Evolutionary conservation across 116 monocot genomes (phyloP).

Genomic region (Trichopus zeylanicus): DNA sequence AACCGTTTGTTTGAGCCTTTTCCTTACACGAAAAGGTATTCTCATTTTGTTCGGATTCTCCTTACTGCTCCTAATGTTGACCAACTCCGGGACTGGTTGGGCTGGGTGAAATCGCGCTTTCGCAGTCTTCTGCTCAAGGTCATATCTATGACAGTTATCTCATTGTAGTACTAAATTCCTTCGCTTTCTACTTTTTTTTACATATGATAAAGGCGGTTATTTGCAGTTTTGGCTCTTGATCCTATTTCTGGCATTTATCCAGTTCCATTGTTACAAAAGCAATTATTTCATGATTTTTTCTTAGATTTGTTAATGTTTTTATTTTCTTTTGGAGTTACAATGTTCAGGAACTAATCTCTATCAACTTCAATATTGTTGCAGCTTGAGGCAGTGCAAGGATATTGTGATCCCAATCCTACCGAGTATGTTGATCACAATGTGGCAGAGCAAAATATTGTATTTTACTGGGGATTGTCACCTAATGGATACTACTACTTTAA

Average conservation of each 20-base stretch:
- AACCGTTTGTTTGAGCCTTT: slow-evolving; percentile 31
- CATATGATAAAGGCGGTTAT: no score
- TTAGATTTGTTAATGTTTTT: not conserved
- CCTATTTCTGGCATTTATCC: no score
- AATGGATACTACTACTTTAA: slow-evolving; percentile 1
- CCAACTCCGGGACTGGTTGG: slow-evolving; percentile 42
- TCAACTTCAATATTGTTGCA: slow-evolving; percentile 11
- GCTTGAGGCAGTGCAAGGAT: slow-evolving; percentile 33
- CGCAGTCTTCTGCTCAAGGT: slow-evolving; percentile 39
- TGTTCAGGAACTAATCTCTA: not conserved
- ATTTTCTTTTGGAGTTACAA: not conserved
- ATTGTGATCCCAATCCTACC: slow-evolving; percentile 52
- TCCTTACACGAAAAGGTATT: slow-evolving; percentile 15
- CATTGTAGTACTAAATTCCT: not conserved
- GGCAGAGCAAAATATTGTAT: slow-evolving; percentile 30
- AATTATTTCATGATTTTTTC: not conserved
- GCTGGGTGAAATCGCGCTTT: slow-evolving; percentile 58
- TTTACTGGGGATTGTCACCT: slow-evolving; percentile 41
- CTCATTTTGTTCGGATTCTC: slow-evolving; percentile 28
- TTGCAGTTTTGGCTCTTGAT: no score
- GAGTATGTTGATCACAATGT: slow-evolving; percentile 40
- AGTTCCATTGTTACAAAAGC: no score
- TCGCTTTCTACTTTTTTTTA: not conserved
- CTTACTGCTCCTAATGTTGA: slow-evolving; percentile 37
- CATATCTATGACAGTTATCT: not conserved